Evolutionary conservation across 2,329 filamentous ascomycete genomes (phyloP).

Genomic region (Fusarium setosum): DNA sequence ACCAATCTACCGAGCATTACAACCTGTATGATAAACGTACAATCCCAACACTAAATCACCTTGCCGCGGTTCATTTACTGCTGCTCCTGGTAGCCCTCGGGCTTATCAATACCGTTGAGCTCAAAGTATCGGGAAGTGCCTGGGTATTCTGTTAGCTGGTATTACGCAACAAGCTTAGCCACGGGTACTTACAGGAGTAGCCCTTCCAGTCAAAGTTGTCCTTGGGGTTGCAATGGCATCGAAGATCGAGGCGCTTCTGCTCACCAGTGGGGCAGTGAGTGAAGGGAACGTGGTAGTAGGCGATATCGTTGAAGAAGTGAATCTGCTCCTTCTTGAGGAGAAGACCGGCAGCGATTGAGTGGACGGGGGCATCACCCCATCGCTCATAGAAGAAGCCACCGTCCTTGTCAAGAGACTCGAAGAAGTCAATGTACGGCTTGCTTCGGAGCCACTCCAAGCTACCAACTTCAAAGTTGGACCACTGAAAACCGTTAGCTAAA

Average conservation of each 20-base stretch:
- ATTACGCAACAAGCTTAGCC: background rate
- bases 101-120: constrained; percentile 82
- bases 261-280: constrained; percentile 97
- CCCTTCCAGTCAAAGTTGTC: constrained; percentile 99
- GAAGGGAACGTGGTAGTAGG: constrained; percentile 97
- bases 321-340: constrained; percentile 93
- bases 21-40: constrained; percentile 38
- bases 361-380: constrained; percentile 97
- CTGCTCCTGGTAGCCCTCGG: constrained; percentile 84
- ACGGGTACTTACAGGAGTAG: constrained; percentile 82
- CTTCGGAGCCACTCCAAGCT: constrained; percentile 94
- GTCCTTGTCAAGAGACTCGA: constrained; percentile 86
- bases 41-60: constrained; percentile 14
- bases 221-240: constrained; percentile 93
- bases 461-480: constrained; percentile 99
- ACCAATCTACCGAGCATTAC: constrained; percentile 38
- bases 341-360: constrained; percentile 93
- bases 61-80: constrained; percentile 50
- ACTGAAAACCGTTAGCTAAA: constrained; percentile 63
- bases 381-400: constrained; percentile 99
- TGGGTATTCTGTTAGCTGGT: constrained; percentile 30
- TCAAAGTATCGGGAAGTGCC: constrained; percentile 86
- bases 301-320: constrained; percentile 99
- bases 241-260: constrained; percentile 83
- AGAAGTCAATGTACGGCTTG: constrained; percentile 89